phyloP scores from a whole-genome alignment of 176 grass and related monocot genomes.

The Echinochloa phyllopogon region DNA sequence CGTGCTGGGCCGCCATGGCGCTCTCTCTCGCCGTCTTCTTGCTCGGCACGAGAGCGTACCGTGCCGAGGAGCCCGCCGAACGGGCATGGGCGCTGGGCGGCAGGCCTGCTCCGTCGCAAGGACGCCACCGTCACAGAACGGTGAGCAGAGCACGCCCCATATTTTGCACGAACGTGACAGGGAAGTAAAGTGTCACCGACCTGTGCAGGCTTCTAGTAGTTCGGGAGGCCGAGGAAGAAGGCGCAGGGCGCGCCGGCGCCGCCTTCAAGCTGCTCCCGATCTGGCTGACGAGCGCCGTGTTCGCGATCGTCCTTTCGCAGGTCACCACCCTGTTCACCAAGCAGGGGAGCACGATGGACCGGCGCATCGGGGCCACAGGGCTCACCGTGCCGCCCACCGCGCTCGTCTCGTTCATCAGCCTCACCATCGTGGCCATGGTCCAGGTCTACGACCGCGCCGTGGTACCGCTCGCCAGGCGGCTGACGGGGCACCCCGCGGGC shows the following conservation, averaged over 20 bases:
- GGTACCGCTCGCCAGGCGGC: not conserved
- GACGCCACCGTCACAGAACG: not conserved
- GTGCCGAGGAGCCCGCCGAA: not conserved
- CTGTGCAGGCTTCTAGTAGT: not conserved
- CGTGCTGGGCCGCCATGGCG: slow-evolving; percentile 49
- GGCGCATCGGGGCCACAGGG: not conserved
- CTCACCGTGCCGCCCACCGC: not conserved
- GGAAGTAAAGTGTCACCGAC: no score
- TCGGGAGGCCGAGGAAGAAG: not conserved
- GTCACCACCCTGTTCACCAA: not conserved
- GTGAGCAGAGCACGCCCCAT: no score
- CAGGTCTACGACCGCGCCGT: not conserved
- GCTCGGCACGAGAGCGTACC: slow-evolving; percentile 43
- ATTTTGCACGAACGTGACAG: no score
- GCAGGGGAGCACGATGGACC: not conserved
- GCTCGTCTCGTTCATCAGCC: not conserved
- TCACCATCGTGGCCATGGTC: not conserved
- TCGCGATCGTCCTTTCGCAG: not conserved
- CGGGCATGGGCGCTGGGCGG: not conserved
- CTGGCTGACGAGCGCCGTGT: not conserved
- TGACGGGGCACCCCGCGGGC: not conserved
- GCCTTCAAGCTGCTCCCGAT: slow-evolving; percentile 9
- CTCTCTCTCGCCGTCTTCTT: slow-evolving; percentile 51
- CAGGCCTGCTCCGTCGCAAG: not conserved
- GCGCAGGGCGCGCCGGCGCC: not conserved